Evolutionary conservation across 2,329 filamentous ascomycete genomes (phyloP).

Genomic region (Penicillium italicum): DNA sequence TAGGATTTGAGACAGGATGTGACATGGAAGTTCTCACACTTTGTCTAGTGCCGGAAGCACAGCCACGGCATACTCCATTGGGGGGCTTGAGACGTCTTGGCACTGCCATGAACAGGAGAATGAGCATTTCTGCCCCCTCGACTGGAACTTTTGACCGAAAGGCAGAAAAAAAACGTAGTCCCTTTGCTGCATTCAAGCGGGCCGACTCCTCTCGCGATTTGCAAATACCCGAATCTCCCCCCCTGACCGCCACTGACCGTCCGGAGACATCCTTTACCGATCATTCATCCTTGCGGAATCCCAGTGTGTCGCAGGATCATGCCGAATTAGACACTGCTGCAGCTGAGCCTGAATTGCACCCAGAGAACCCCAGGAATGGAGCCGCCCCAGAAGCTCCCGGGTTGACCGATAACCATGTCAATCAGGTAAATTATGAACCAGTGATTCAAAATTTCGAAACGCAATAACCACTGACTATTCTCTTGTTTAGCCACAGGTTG

Average conservation of each 20-base stretch:
- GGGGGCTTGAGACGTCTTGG: conserved; percentile 47
- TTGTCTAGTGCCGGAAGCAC: conserved; percentile 28
- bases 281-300: conserved; percentile 25
- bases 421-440: conserved; percentile 17
- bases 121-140: conserved; percentile 41
- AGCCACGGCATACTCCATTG: conserved; percentile 41
- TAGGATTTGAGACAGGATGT: neutral
- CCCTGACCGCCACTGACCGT: conserved; percentile 27
- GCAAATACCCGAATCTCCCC: conserved; percentile 37
- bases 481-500: conserved; percentile 27
- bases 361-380: conserved; percentile 30
- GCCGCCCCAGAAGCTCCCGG: conserved; percentile 16
- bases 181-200: conserved; percentile 44
- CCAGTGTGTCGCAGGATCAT: conserved; percentile 28
- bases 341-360: conserved; percentile 21
- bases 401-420: conserved; percentile 23
- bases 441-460: neutral
- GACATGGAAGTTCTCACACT: neutral
- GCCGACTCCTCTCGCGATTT: conserved; percentile 39
- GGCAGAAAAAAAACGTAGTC: conserved; percentile 43
- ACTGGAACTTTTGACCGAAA: conserved; percentile 25
- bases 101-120: conserved; percentile 48
- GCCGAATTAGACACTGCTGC: conserved; percentile 19
- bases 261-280: conserved; percentile 32
- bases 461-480: conserved; percentile 9